Evolutionary conservation across 345 rosid species (phyloP).

Genomic region (Adansonia digitata): DNA sequence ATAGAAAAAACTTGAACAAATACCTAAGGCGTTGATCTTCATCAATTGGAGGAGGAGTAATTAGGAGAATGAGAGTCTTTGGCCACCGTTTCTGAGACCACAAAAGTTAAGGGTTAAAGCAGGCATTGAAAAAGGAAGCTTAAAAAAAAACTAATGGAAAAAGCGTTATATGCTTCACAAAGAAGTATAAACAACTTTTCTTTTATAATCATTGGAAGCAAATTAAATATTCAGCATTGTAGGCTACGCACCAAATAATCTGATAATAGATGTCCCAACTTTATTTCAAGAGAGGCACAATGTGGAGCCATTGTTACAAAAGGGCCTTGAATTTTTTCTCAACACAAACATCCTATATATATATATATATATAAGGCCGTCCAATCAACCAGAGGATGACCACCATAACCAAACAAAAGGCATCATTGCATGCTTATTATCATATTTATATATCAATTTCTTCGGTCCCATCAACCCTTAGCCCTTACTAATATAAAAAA

Average conservation of each 20-base stretch:
- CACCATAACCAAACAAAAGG: background rate
- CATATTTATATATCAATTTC: background rate
- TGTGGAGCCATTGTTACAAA: background rate
- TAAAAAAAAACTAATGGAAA: background rate
- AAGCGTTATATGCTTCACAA: background rate
- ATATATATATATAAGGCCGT: background rate
- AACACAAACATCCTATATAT: background rate
- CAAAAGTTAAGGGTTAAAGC: background rate
- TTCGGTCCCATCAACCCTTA: background rate
- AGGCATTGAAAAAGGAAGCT: background rate
- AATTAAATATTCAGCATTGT: background rate
- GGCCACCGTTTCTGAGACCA: constrained; percentile 64
- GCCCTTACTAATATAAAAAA: background rate
- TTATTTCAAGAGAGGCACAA: background rate
- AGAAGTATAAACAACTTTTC: background rate
- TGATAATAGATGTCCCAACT: background rate
- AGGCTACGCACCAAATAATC: background rate
- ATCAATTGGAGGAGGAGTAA: constrained; percentile 89
- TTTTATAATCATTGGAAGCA: background rate
- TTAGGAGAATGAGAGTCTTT: constrained; percentile 43
- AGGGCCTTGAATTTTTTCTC: background rate
- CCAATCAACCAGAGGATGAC: background rate
- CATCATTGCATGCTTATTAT: background rate
- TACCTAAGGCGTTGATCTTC: constrained; percentile 83
- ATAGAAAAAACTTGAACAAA: no score